These are phyloP conservation scores for Globisporangium parvum DNA, from an alignment of 352 stramenopile genomes.

Conservation along the genomic window DNA sequence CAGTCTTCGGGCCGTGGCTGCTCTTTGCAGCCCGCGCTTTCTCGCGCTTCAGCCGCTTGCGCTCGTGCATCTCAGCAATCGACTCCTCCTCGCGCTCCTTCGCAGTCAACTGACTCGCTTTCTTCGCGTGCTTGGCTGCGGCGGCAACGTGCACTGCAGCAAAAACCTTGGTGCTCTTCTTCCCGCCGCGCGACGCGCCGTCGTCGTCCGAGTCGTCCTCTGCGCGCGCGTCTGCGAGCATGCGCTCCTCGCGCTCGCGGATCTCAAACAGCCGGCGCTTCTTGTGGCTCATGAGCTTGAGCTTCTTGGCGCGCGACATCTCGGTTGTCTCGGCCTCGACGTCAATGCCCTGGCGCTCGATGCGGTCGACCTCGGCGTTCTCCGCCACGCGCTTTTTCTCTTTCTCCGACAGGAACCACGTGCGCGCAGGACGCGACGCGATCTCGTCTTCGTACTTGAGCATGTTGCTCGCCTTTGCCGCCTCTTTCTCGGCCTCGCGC, in stretches of 20 bases:
- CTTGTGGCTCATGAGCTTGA: constrained; percentile 86
- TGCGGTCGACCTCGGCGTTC: constrained; percentile 61
- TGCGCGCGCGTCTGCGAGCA: constrained; percentile 51
- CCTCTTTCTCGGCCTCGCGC: constrained; percentile 86
- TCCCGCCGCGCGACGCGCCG: constrained; percentile 14
- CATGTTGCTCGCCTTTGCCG: constrained; percentile 85
- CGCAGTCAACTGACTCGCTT: constrained; percentile 46
- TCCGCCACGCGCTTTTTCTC: constrained; percentile 84
- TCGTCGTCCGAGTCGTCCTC: constrained; percentile 32
- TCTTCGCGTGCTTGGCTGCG: constrained; percentile 79
- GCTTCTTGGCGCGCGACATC: constrained; percentile 63
- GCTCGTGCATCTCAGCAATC: constrained; percentile 73
- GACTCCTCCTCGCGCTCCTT: constrained; percentile 65
- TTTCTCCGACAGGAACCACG: constrained; percentile 90
- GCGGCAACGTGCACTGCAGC: constrained; percentile 72
- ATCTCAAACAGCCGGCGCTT: constrained; percentile 82
- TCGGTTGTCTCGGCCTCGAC: constrained; percentile 22
- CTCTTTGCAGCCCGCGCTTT: constrained; percentile 53
- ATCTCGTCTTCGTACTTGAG: constrained; percentile 91
- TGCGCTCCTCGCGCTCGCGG: constrained; percentile 74
- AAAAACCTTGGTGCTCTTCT: constrained; percentile 62
- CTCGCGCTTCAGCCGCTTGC: constrained; percentile 74
- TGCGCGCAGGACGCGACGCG: constrained; percentile 70
- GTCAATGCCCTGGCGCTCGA: constrained; percentile 23
- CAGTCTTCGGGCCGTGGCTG: constrained; percentile 36